Conservation (phyloP, 2,329 filamentous ascomycete genomes). For the Xenoacremonium recifei region DNA sequence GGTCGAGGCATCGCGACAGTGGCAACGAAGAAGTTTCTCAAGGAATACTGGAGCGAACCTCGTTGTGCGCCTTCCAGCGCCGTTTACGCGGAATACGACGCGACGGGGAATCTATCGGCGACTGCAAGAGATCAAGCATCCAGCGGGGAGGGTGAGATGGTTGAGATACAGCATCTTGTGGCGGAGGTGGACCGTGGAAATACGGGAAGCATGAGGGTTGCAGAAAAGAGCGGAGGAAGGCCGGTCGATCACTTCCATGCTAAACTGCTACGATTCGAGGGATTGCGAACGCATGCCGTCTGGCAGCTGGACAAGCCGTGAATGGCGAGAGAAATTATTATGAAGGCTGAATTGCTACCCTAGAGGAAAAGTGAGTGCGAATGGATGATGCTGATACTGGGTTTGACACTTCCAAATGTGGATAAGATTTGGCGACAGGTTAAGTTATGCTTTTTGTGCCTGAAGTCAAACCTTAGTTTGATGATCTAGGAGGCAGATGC, state of each 20-base stretch:
- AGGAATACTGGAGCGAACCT: constrained; percentile 3
- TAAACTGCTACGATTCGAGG: constrained; percentile 1
- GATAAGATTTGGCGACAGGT: no score
- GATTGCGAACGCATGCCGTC: constrained; percentile 1
- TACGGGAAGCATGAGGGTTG: constrained; percentile 2
- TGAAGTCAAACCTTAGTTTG: no score
- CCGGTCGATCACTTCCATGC: not conserved
- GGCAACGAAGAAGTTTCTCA: constrained; percentile 6
- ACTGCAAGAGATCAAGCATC: not conserved
- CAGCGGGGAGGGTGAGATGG: not conserved
- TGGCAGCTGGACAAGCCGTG: constrained; percentile 5
- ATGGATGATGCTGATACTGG: no score
- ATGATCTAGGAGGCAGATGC: no score
- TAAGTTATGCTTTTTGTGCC: no score
- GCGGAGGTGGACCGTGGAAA: not conserved
- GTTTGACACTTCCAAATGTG: no score
- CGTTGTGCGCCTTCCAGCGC: not conserved
- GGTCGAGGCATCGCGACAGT: not conserved
- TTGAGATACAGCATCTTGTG: not conserved
- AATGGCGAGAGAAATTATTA: no score
- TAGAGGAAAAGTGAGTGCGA: no score
- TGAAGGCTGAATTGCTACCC: no score
- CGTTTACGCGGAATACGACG: not conserved
- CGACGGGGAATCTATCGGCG: not conserved
- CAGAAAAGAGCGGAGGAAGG: constrained; percentile 4